Evolutionary conservation across 2,329 filamentous ascomycete species (phyloP).

Genomic region (Ceratocystis ficicola): DNA sequence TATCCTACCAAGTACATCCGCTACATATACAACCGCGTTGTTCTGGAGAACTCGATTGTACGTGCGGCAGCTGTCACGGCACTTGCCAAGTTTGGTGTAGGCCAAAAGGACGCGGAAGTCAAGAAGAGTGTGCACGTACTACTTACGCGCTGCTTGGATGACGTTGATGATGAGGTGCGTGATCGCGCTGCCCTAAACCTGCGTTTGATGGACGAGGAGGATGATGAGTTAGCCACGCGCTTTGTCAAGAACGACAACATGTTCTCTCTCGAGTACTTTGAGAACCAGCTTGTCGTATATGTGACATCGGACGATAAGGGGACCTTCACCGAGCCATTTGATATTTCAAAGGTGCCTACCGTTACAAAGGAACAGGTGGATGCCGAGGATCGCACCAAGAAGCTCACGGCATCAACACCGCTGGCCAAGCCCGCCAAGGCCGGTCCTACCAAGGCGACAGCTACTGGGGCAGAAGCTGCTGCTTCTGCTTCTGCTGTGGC

Average conservation of each 20-base stretch:
- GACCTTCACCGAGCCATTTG: slow-evolving; percentile 75
- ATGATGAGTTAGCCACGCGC: slow-evolving; percentile 69
- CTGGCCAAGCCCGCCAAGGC: slow-evolving; percentile 87
- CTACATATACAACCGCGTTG: slow-evolving; percentile 98
- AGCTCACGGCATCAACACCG: slow-evolving; percentile 82
- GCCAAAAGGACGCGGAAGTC: slow-evolving; percentile 89
- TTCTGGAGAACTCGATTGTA: slow-evolving; percentile 92
- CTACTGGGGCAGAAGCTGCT: slow-evolving; percentile 58
- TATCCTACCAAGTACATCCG: slow-evolving; percentile 98
- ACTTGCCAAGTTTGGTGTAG: slow-evolving; percentile 91
- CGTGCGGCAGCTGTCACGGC: slow-evolving; percentile 91
- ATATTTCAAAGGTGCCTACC: slow-evolving; percentile 78
- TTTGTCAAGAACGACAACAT: slow-evolving; percentile 97
- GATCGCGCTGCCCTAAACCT: slow-evolving; percentile 91
- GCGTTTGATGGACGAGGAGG: slow-evolving; percentile 81
- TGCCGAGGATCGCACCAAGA: slow-evolving; percentile 92
- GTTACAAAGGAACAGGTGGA: slow-evolving; percentile 93
- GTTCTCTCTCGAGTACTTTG: slow-evolving; percentile 87
- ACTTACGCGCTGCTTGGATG: slow-evolving; percentile 84
- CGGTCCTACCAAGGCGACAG: slow-evolving; percentile 53
- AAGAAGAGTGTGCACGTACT: slow-evolving; percentile 92
- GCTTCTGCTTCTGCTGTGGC: slow-evolving; percentile 67
- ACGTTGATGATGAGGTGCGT: slow-evolving; percentile 93
- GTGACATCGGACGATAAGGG: slow-evolving; percentile 84
- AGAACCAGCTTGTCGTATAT: slow-evolving; percentile 95